These are phyloP conservation scores for Beta macrorhiza DNA, from an alignment of 179 eudicot genomes.

Conservation along the genomic window DNA sequence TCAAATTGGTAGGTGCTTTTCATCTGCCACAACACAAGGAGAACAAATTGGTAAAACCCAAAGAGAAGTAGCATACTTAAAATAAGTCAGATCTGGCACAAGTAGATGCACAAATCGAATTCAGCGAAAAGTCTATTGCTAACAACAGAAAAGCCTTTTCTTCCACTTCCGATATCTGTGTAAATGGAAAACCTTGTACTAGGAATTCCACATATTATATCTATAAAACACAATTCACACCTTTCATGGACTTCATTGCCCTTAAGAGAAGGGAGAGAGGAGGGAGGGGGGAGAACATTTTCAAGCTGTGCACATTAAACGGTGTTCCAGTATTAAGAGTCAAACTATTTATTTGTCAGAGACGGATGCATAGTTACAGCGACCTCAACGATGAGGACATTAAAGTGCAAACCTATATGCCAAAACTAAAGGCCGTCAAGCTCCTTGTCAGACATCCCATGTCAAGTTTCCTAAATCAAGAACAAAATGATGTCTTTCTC, in stretches of 20 bases:
- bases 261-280: not conserved
- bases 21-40: constrained; percentile 60
- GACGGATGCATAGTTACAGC: not conserved
- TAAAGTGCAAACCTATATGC: not conserved
- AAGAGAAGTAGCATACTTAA: not conserved
- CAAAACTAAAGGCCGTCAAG: not conserved
- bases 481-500: not conserved
- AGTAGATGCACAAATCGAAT: not conserved
- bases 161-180: not conserved
- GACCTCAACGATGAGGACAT: not conserved
- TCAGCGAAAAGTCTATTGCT: not conserved
- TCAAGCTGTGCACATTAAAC: not conserved
- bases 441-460: too few species aligned
- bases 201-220: not conserved
- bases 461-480: not conserved
- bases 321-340: too few species aligned
- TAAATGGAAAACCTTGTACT: not conserved
- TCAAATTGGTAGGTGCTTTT: constrained; percentile 55
- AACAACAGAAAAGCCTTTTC: not conserved
- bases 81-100: not conserved
- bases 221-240: not conserved
- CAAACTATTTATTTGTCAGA: not conserved
- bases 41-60: constrained; percentile 8
- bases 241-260: not conserved
- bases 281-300: not conserved